Conservation (phyloP, 257 asterid species). For the Lithospermum erythrorhizon region DNA sequence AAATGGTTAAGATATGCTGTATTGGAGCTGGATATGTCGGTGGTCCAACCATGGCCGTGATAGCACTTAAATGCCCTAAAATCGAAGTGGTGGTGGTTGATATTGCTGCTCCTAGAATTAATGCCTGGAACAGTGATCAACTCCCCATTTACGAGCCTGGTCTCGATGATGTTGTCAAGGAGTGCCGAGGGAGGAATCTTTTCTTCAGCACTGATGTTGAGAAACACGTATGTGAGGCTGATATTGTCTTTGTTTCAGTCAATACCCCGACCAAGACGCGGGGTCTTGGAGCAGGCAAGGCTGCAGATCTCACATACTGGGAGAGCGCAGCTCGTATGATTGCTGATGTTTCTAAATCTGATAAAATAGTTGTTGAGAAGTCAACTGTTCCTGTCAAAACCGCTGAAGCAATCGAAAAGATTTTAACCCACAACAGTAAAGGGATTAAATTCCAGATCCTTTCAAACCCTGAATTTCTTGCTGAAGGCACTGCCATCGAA, state of each 20-base stretch:
- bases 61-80: slow-evolving; percentile 81
- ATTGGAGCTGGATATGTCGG: slow-evolving; percentile 93
- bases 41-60: slow-evolving; percentile 94
- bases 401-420: slow-evolving; percentile 84
- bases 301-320: slow-evolving; percentile 93
- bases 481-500: slow-evolving; percentile 76
- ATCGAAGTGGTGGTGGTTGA: slow-evolving; percentile 81
- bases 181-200: slow-evolving; percentile 87
- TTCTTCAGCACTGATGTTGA: slow-evolving; percentile 95
- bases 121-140: slow-evolving; percentile 85
- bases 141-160: slow-evolving; percentile 98
- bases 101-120: slow-evolving; percentile 73
- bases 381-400: slow-evolving; percentile 91
- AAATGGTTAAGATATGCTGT: slow-evolving; percentile 96
- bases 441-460: slow-evolving; percentile 76
- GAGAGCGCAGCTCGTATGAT: slow-evolving; percentile 96
- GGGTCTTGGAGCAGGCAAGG: slow-evolving; percentile 97
- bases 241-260: slow-evolving; percentile 79
- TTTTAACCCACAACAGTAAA: slow-evolving; percentile 74
- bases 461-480: slow-evolving; percentile 81
- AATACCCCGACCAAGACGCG: slow-evolving; percentile 92
- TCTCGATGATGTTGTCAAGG: slow-evolving; percentile 82
- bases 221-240: slow-evolving; percentile 74
- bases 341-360: slow-evolving; percentile 83
- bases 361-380: slow-evolving; percentile 85